phyloP scores from a whole-genome alignment of 2,329 filamentous ascomycete genomes.

The Microsporum ferrugineum region DNA sequence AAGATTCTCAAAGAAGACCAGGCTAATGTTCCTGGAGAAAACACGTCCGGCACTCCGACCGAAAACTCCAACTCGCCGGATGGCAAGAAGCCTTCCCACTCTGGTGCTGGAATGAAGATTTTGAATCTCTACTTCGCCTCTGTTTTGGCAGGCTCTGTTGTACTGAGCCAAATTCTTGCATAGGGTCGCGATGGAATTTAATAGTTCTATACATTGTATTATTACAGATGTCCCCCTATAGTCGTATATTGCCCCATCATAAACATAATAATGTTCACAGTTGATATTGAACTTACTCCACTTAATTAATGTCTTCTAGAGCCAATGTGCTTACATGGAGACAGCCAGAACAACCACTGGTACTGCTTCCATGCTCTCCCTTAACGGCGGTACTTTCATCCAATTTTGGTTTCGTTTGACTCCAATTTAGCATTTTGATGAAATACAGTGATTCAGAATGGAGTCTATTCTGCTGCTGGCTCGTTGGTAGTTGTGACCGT shows the following conservation, averaged over 20 bases:
- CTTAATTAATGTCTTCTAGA: too few relatives aligned
- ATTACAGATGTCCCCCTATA: too few relatives aligned
- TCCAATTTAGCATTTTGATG: background rate
- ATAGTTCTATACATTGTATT: background rate
- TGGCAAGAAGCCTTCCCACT: background rate
- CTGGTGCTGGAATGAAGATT: slow-evolving; percentile 3
- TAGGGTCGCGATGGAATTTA: background rate
- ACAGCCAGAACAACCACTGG: background rate
- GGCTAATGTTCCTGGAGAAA: slow-evolving; percentile 46
- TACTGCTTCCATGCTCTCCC: background rate
- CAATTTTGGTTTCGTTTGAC: background rate
- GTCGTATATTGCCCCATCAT: too few relatives aligned
- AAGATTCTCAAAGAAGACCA: slow-evolving; percentile 40
- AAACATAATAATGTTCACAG: too few relatives aligned
- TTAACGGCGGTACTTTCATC: background rate
- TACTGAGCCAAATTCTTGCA: background rate
- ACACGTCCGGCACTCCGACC: slow-evolving; percentile 19
- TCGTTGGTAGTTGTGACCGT: background rate
- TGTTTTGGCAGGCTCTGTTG: background rate
- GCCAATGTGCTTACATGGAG: background rate
- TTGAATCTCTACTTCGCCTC: background rate
- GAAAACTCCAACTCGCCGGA: background rate
- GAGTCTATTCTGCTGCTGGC: background rate
- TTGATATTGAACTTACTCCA: too few relatives aligned
- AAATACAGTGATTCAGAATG: background rate